A percentile compares a stretch with the other conserved stretches of the same genome.
Evolutionary conservation across 1,284 basidiomycete species (phyloP).

Genomic region (Boletus semigastroideus): DNA sequence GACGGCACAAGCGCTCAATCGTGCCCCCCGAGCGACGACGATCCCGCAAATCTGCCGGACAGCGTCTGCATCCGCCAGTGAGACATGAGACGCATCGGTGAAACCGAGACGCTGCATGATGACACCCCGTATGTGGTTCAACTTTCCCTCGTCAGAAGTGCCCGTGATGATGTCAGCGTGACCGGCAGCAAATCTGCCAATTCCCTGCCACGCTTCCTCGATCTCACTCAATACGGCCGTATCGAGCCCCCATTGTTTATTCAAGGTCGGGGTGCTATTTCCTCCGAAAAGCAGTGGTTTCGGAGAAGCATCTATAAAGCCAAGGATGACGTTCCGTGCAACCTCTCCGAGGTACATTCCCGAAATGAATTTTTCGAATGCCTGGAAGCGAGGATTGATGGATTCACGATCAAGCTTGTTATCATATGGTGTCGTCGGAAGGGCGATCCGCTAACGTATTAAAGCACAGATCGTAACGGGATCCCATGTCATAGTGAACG

Average conservation of each 20-base stretch:
- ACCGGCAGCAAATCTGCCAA: constrained; percentile 24
- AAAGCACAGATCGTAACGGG: constrained; percentile 5
- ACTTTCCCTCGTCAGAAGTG: constrained; percentile 15
- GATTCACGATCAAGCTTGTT: constrained; percentile 90
- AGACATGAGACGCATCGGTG: constrained; percentile 44
- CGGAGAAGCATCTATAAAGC: constrained; percentile 81
- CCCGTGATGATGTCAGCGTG: neutral
- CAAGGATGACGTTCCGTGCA: constrained; percentile 80
- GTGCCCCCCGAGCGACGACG: constrained; percentile 82
- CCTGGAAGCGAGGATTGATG: constrained; percentile 92
- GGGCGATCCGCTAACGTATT: constrained; percentile 63
- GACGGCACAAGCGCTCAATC: constrained; percentile 84
- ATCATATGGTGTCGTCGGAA: constrained; percentile 92
- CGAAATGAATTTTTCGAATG: constrained; percentile 98
- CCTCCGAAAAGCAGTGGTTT: constrained; percentile 78
- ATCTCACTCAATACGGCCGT: constrained; percentile 90
- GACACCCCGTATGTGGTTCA: constrained; percentile 56
- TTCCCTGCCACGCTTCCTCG: constrained; percentile 69
- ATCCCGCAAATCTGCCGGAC: constrained; percentile 79
- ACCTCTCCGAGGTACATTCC: constrained; percentile 99
- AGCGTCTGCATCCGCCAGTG: constrained; percentile 72
- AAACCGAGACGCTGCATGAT: constrained; percentile 67
- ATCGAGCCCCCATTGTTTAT: constrained; percentile 93
- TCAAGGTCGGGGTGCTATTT: constrained; percentile 68
- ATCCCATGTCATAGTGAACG: neutral